A percentile compares a stretch with the other conserved stretches of the same genome.
Conservation (phyloP, 495 filamentous ascomycete genomes). For the Daldinia caldariorum region DNA sequence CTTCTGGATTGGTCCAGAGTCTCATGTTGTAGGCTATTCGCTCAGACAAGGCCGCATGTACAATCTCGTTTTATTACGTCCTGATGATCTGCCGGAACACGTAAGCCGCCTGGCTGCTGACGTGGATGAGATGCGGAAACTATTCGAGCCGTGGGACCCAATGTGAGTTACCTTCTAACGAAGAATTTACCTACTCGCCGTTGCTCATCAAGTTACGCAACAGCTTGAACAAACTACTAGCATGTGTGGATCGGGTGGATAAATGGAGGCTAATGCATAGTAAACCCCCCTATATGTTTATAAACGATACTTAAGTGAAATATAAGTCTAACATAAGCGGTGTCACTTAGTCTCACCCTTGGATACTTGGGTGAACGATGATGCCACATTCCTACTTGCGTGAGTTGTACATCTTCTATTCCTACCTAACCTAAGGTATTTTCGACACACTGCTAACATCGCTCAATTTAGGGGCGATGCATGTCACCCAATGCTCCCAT, state of each 20-base stretch:
- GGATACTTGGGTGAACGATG: constrained; percentile 52
- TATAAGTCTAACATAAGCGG: constrained; percentile 14
- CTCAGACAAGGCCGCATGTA: constrained; percentile 61
- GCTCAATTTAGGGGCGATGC: constrained; percentile 59
- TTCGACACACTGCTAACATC: constrained; percentile 5
- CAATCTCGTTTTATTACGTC: constrained; percentile 67
- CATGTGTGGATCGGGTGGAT: constrained; percentile 56
- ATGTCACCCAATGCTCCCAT: constrained; percentile 75
- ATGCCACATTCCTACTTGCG: constrained; percentile 56
- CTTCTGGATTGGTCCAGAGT: constrained; percentile 73
- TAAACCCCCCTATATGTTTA: constrained; percentile 7
- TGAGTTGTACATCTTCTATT: constrained; percentile 8
- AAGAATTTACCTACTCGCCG: background rate
- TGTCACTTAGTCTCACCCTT: constrained; percentile 39
- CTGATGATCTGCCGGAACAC: constrained; percentile 60
- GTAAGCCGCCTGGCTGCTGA: constrained; percentile 57
- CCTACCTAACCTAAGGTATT: background rate
- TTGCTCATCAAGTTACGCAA: background rate
- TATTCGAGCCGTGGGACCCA: constrained; percentile 65
- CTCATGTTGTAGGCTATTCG: constrained; percentile 68
- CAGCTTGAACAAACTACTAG: constrained; percentile 55
- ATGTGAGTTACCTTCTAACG: constrained; percentile 31
- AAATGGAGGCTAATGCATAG: constrained; percentile 63
- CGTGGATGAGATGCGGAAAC: constrained; percentile 59
- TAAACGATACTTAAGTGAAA: too few relatives aligned